These are phyloP conservation scores for Pythium phragmiticola DNA, from an alignment of 352 stramenopile species.

Conservation along the genomic window DNA sequence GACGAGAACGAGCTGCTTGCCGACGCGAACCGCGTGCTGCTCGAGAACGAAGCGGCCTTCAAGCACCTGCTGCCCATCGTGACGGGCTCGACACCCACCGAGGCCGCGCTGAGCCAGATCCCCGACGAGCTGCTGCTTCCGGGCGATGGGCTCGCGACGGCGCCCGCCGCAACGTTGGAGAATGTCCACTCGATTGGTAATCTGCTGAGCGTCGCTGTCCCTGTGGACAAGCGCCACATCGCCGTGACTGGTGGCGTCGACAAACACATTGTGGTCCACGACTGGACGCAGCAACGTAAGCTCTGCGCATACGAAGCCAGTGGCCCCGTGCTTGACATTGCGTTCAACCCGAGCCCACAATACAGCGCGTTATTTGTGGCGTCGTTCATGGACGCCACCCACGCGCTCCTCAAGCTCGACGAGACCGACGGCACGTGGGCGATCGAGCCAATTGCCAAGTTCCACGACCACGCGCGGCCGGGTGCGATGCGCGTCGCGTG, in stretches of 20 bases:
- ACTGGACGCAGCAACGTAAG: slow-evolving; percentile 54
- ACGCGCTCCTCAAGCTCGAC: slow-evolving; percentile 53
- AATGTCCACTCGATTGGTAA: slow-evolving; percentile 67
- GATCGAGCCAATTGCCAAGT: slow-evolving; percentile 41
- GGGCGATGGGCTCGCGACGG: slow-evolving; percentile 34
- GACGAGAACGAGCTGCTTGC: slow-evolving; percentile 77
- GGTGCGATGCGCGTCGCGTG: slow-evolving; percentile 68
- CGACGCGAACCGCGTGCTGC: slow-evolving; percentile 67
- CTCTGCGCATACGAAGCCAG: slow-evolving; percentile 37
- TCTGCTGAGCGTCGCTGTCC: slow-evolving; percentile 57
- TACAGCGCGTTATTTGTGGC: slow-evolving; percentile 58
- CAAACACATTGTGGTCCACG: slow-evolving; percentile 67
- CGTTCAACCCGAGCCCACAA: slow-evolving; percentile 50
- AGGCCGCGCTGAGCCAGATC: slow-evolving; percentile 37
- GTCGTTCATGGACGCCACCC: slow-evolving; percentile 70
- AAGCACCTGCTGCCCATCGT: slow-evolving; percentile 26
- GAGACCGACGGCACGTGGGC: slow-evolving; percentile 33
- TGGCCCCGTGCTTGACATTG: slow-evolving; percentile 55
- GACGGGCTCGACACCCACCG: background rate
- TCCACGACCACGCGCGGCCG: slow-evolving; percentile 74
- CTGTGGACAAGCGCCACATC: slow-evolving; percentile 36
- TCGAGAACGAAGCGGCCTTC: slow-evolving; percentile 48
- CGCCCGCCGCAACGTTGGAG: slow-evolving; percentile 35
- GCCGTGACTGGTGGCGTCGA: slow-evolving; percentile 71
- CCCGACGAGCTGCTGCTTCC: slow-evolving; percentile 73